Conservation (phyloP, 2,329 filamentous ascomycete species). For the Ophiostoma novo-ulmi region DNA sequence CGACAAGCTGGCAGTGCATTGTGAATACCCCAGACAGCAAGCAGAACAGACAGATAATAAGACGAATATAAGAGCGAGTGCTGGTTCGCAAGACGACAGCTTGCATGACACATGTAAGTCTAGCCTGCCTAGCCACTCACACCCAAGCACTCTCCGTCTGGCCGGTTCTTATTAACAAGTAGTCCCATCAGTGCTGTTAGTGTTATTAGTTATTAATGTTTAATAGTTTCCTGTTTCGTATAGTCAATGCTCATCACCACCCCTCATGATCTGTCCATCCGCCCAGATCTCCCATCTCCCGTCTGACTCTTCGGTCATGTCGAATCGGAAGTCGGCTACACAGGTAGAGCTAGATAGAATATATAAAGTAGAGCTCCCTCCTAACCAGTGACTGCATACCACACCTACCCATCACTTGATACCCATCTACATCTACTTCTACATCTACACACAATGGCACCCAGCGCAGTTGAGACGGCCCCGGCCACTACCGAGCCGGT, state of each 20-base stretch:
- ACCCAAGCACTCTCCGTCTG: neutral
- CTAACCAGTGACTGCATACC: neutral
- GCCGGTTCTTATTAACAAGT: neutral
- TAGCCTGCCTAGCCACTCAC: neutral
- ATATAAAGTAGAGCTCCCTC: neutral
- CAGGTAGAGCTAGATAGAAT: neutral
- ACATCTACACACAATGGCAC: constrained; percentile 26
- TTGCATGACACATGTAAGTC: constrained; percentile 1
- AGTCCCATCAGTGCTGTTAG: neutral
- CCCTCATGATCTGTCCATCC: neutral
- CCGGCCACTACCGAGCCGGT: constrained; percentile 14
- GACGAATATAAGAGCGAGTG: neutral
- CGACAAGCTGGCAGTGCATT: neutral
- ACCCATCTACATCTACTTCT: neutral
- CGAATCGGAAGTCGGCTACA: neutral
- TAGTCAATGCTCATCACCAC: neutral
- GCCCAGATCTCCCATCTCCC: neutral
- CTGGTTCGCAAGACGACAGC: neutral
- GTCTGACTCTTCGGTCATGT: neutral
- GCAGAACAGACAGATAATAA: neutral
- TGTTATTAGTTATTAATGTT: neutral
- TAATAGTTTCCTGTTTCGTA: constrained; percentile 1
- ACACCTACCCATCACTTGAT: neutral
- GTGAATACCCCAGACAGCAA: neutral
- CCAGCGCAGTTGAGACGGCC: constrained; percentile 28